Evolutionary conservation across 257 asterid genomes (phyloP).

Genomic region (Scutellaria baicalensis): DNA sequence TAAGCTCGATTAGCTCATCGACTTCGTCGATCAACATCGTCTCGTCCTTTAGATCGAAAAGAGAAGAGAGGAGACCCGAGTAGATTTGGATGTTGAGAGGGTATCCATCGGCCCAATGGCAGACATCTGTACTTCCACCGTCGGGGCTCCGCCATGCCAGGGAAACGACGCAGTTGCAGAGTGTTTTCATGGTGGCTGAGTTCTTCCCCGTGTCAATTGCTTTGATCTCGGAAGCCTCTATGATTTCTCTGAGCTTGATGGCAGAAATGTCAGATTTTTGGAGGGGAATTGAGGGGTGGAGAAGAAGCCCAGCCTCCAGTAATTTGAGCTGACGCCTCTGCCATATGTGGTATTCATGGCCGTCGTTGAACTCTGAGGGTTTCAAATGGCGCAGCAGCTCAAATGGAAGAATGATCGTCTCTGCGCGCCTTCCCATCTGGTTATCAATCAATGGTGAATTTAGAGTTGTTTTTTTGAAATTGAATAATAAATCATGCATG

Average conservation of each 20-base stretch:
- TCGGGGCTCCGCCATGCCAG: conserved; percentile 50
- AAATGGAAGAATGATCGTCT: conserved; percentile 68
- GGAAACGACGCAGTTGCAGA: conserved; percentile 40
- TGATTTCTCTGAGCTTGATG: conserved; percentile 28
- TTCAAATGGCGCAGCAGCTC: conserved; percentile 65
- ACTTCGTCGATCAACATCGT: conserved; percentile 50
- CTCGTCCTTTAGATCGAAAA: conserved; percentile 56
- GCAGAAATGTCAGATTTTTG: conserved; percentile 41
- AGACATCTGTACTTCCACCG: conserved; percentile 37
- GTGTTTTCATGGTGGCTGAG: conserved; percentile 42
- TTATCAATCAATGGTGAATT: neutral
- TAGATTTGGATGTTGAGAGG: conserved; percentile 60
- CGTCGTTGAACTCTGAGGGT: conserved; percentile 62
- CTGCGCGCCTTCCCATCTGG: conserved; percentile 75
- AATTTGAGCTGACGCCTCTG: conserved; percentile 56
- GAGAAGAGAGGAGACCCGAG: conserved; percentile 30
- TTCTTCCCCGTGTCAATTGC: conserved; percentile 55
- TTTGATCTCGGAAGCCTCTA: conserved; percentile 31
- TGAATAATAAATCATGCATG: neutral
- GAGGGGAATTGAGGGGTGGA: conserved; percentile 52
- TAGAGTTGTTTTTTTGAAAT: neutral
- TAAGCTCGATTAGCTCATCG: conserved; percentile 60
- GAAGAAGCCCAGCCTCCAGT: conserved; percentile 57
- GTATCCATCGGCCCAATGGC: conserved; percentile 75
- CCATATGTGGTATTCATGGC: conserved; percentile 68